phyloP scores from a whole-genome alignment of 257 asterid genomes.

The Cordia subcordata region DNA sequence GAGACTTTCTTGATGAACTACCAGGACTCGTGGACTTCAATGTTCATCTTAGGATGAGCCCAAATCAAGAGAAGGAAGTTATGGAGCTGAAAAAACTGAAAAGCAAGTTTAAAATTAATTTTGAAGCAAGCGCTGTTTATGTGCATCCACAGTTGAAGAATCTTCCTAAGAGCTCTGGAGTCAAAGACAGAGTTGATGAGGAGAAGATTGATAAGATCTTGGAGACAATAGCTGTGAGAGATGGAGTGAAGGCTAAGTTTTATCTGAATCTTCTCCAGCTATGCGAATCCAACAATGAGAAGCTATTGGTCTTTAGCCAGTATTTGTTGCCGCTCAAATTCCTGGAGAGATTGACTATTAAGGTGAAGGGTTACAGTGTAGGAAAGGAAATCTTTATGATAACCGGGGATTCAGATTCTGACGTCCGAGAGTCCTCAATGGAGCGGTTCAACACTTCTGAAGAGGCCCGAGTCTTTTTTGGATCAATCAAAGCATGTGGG shows the following conservation, averaged over 20 bases:
- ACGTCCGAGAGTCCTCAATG: conserved; percentile 66
- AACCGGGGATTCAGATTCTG: conserved; percentile 83
- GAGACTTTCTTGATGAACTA: conserved; percentile 91
- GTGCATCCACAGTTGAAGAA: conserved; percentile 67
- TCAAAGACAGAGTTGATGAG: conserved; percentile 73
- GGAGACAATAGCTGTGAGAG: conserved; percentile 55
- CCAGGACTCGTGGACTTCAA: conserved; percentile 92
- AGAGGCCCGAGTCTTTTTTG: conserved; percentile 90
- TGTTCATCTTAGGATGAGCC: conserved; percentile 63
- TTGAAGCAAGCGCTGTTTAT: conserved; percentile 95
- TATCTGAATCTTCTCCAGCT: conserved; percentile 78
- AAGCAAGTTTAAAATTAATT: conserved; percentile 63
- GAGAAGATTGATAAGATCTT: conserved; percentile 53
- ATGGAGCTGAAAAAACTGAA: conserved; percentile 34
- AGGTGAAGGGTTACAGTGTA: conserved; percentile 55
- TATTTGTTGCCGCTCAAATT: conserved; percentile 81
- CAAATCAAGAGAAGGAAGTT: conserved; percentile 51
- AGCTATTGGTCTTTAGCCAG: conserved; percentile 84
- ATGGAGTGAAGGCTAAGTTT: conserved; percentile 83
- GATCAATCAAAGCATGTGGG: conserved; percentile 91
- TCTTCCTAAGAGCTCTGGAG: conserved; percentile 56
- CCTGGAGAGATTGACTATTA: conserved; percentile 68
- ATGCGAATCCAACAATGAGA: conserved; percentile 78
- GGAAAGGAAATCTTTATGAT: conserved; percentile 89
- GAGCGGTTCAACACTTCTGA: conserved; percentile 64